These are phyloP conservation scores for Saccharomycopsis microspora DNA, from an alignment of 805 yeast species.

Conservation along the genomic window DNA sequence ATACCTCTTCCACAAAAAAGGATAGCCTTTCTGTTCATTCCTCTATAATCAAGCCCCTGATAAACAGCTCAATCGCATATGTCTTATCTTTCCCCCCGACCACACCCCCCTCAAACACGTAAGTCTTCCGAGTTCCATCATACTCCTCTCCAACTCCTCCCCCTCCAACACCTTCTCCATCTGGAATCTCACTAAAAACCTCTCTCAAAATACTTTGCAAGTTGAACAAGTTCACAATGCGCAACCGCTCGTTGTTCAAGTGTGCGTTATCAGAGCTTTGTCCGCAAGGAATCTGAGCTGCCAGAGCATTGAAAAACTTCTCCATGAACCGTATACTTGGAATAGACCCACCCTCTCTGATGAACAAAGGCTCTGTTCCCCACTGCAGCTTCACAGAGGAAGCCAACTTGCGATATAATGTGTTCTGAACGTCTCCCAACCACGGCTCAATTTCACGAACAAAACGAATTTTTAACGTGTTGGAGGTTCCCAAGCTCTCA, in stretches of 20 bases:
- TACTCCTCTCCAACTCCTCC: neutral
- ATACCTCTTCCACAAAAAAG: too few species aligned
- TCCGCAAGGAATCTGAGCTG: constrained; percentile 94
- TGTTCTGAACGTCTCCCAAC: constrained; percentile 78
- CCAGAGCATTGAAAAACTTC: constrained; percentile 72
- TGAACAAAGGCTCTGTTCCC: constrained; percentile 72
- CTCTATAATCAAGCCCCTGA: neutral
- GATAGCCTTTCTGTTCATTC: neutral
- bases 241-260: constrained; percentile 71
- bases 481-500: constrained; percentile 40
- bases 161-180: neutral
- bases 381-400: constrained; percentile 58
- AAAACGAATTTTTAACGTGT: constrained; percentile 47
- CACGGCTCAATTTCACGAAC: constrained; percentile 91
- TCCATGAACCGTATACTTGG: constrained; percentile 84
- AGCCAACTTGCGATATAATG: constrained; percentile 56
- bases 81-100: neutral
- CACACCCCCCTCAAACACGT: neutral
- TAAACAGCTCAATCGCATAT: neutral
- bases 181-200: constrained; percentile 34
- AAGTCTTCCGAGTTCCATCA: neutral
- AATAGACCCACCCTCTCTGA: constrained; percentile 95
- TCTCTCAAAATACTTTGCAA: constrained; percentile 53
- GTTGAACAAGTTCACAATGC: constrained; percentile 69
- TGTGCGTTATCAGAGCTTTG: constrained; percentile 94